Evolutionary conservation across 2,329 filamentous ascomycete species (phyloP), one percentile per base, ranked within the genome.

Genomic region (Chalara sp.): DNA sequence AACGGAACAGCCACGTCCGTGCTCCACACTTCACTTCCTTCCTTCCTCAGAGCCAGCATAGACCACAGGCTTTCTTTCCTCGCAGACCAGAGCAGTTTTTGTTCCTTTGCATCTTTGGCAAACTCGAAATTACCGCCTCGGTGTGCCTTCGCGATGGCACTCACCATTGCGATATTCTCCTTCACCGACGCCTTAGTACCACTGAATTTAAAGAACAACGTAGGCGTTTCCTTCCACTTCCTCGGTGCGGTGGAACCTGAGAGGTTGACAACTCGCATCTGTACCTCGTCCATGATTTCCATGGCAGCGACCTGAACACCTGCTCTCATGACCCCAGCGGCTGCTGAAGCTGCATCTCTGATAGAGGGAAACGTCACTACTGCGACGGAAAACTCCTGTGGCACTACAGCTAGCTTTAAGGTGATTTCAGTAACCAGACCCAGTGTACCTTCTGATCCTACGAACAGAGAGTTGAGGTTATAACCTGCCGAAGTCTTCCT

Each of bases 201-300:
- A 1, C 87, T 84, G 65, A 95, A 89, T 69, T 90, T 91, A 77
- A 92, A 89, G 67, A 92, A 91, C 10, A 92, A 75, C 1, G 87
- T 91, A 0, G 87, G 87, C 49, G 77, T 69, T 67, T 91, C 87
- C 59, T 84, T 78, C 87, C 87, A 92, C 42, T 80, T 78, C 5
- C 78, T 71, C 12, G 82, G 83, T 6, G 80, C 77, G 0, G 86
- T 89, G 4, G 81, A 80, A 1, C 86, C 84, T 8, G 84, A 80
- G 48, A 83, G 74, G 68, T 93, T 93, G 63, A 93, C 83, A 0
- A 92, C 86, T 56, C 75, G 78, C 88, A 93, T 93, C 68, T 91
- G 87, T 4, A 92, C 85, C 52, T 93, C 88, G 63, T 93, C 88
- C 86, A 93, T 89, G 58, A 93, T 82, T 68, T 93, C 88, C 80